Evolutionary conservation across 192 early-diverging fungal genomes (phyloP).

Genomic region (Gaertneriomyces semiglobifer): DNA sequence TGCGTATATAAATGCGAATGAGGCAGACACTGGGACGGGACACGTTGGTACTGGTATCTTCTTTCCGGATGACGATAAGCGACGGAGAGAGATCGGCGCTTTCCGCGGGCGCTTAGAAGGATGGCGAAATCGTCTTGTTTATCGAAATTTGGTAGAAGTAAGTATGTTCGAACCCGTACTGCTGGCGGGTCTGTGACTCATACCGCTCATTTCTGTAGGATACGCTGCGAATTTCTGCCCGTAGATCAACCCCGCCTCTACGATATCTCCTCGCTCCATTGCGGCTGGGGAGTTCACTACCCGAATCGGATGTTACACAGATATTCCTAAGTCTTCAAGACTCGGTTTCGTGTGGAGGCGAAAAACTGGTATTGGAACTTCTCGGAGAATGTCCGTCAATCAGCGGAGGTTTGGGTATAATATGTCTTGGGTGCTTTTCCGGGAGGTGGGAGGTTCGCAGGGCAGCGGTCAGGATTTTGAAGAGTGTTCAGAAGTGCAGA

Average conservation of each 20-base stretch:
- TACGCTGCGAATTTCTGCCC: too few species aligned
- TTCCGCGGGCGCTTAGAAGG: too few species aligned
- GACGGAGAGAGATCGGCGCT: slow-evolving; percentile 61
- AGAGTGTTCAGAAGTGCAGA: slow-evolving; percentile 65
- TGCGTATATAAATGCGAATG: slow-evolving; percentile 19
- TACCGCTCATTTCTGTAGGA: too few species aligned
- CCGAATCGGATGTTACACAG: slow-evolving; percentile 58
- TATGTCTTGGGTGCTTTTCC: slow-evolving; percentile 81
- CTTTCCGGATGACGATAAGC: slow-evolving; percentile 66
- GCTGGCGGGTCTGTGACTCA: too few species aligned
- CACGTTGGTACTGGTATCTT: slow-evolving; percentile 55
- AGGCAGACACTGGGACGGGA: neutral
- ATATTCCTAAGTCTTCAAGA: slow-evolving; percentile 70
- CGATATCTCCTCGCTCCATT: slow-evolving; percentile 65
- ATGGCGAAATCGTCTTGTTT: too few species aligned
- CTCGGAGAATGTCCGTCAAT: slow-evolving; percentile 71
- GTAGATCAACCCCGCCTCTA: too few species aligned
- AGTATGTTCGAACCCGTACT: too few species aligned
- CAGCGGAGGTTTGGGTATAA: slow-evolving; percentile 74
- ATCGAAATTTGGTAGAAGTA: too few species aligned
- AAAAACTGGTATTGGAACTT: slow-evolving; percentile 79
- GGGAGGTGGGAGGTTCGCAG: slow-evolving; percentile 61
- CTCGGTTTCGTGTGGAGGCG: slow-evolving; percentile 59
- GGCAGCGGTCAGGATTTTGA: slow-evolving; percentile 71
- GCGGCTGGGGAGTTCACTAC: slow-evolving; percentile 43